phyloP scores from a whole-genome alignment of 2,329 filamentous ascomycete genomes.

The Myotisia sp. region DNA sequence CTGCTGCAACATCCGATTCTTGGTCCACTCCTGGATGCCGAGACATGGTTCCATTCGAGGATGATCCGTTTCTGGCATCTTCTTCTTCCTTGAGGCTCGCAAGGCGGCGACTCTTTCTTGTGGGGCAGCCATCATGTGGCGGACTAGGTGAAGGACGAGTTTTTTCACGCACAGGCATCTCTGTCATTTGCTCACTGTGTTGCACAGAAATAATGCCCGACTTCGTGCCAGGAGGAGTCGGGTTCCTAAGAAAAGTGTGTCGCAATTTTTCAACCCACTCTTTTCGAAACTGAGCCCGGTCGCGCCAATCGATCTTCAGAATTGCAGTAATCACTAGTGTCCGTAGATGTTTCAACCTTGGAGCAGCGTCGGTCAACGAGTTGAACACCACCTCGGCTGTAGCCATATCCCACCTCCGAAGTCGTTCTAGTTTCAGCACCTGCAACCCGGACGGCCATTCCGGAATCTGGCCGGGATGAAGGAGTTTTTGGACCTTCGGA shows the following conservation, averaged over 20 bases:
- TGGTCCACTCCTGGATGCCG: background rate
- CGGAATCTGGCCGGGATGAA: slow-evolving; percentile 47
- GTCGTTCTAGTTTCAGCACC: slow-evolving; percentile 57
- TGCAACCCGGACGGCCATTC: slow-evolving; percentile 63
- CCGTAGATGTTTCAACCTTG: slow-evolving; percentile 51
- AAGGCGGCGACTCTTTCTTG: slow-evolving; percentile 4
- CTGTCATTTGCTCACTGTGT: too few species aligned
- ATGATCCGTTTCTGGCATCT: background rate
- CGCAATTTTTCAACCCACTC: slow-evolving; percentile 61
- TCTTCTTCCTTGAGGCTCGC: background rate
- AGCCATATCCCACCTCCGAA: slow-evolving; percentile 57
- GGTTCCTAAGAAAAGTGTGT: slow-evolving; percentile 31
- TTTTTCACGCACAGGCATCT: too few species aligned
- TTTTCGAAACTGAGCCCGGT: slow-evolving; percentile 63
- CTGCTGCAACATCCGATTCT: slow-evolving; percentile 13
- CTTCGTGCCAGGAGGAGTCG: slow-evolving; percentile 12
- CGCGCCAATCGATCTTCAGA: slow-evolving; percentile 64
- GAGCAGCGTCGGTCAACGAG: slow-evolving; percentile 60
- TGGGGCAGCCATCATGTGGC: too few species aligned
- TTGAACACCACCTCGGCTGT: slow-evolving; percentile 64
- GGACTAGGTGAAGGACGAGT: too few species aligned
- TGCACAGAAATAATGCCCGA: too few species aligned
- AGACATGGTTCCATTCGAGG: background rate
- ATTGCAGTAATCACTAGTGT: slow-evolving; percentile 60
- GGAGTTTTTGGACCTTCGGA: slow-evolving; percentile 56